Evolutionary conservation across 2,329 filamentous ascomycete genomes (phyloP), one percentile per base, ranked within the genome.

Genomic region (Botrytis medusae): DNA sequence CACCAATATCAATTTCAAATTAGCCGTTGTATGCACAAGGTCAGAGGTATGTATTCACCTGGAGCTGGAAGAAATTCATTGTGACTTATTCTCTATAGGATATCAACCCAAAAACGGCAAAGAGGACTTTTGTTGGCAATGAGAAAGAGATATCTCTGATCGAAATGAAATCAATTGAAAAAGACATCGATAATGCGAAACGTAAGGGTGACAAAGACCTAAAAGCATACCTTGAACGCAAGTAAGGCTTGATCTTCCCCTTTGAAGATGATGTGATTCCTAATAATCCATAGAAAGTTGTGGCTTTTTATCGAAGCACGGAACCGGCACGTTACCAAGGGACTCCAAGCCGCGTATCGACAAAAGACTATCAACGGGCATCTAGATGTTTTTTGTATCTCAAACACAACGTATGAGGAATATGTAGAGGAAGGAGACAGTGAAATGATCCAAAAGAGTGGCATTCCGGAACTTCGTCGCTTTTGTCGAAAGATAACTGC

Each of bases 381-480:
- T 5, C 73, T 82, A 2, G 76, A 82, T 37, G 80, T 83, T 1
- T 83, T 83, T 65, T 83, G 81, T 60, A 79, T 83, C 0, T 82
- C 81, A 51, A 51, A 51, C 25, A 51, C 22, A n/a, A 51, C 4
- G 14, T 51, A 51, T 51, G 48, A 51, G 10, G 25, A n/a, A 0
- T n/a, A n/a, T 51, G 48, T 51, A n/a, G 48, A n/a, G 25, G 0
- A n/a, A 14, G 25, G 4, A 5, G 22, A 51, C 48, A 51, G n/a
- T 51, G 25, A 51, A 51, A 51, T 51, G 48, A 51, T 51, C 16
- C 57, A 74, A 2, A 79, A 78, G 9, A 82, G 80, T 42, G 80
- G 80, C 0, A 78, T 83, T 37, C 81, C 81, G 1, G 77, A 77
- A 8, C 78, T 83, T 32, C 81, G 82, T 37, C 74, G 72, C 14